Evolutionary conservation across 768 basidiomycete species (phyloP).

Genomic region (Leccinum ochraceum): DNA sequence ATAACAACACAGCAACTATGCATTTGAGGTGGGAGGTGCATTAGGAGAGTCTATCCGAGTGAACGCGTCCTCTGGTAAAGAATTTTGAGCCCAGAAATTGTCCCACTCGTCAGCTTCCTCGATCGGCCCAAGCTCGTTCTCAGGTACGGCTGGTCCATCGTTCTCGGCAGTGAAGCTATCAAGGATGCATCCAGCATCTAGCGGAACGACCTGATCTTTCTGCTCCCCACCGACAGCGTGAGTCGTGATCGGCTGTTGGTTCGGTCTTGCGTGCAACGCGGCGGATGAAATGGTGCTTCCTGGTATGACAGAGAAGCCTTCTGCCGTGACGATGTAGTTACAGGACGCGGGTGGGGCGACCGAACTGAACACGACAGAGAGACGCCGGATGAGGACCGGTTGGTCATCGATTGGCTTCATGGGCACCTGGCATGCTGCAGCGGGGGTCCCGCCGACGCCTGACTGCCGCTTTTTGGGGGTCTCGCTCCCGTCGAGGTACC

Average conservation of each 20-base stretch:
- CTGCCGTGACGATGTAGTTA: slow-evolving; percentile 72
- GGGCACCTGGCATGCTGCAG: slow-evolving; percentile 1
- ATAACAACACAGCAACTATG: slow-evolving; percentile 11
- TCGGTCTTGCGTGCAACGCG: background rate
- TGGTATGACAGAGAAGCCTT: slow-evolving; percentile 49
- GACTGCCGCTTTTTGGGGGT: slow-evolving; percentile 27
- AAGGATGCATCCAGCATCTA: slow-evolving; percentile 44
- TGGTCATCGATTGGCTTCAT: slow-evolving; percentile 38
- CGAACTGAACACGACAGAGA: slow-evolving; percentile 79
- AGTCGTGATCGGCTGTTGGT: slow-evolving; percentile 12
- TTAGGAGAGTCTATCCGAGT: slow-evolving; percentile 16
- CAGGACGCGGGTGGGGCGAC: slow-evolving; percentile 55
- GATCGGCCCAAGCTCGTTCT: slow-evolving; percentile 23
- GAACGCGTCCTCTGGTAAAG: slow-evolving; percentile 41
- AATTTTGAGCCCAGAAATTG: slow-evolving; percentile 43
- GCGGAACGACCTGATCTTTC: slow-evolving; percentile 31
- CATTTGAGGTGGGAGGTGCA: slow-evolving; percentile 11
- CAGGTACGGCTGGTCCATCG: slow-evolving; percentile 29
- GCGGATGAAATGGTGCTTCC: slow-evolving; percentile 21
- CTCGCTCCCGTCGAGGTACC: slow-evolving; percentile 47
- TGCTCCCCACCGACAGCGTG: slow-evolving; percentile 4
- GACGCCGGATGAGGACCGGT: slow-evolving; percentile 60
- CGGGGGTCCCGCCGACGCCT: slow-evolving; percentile 7
- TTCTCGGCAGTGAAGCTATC: slow-evolving; percentile 24
- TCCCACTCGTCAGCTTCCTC: slow-evolving; percentile 49